These are phyloP conservation scores for Viridothelium virens DNA, from an alignment of 495 filamentous ascomycete genomes.

Conservation along the genomic window DNA sequence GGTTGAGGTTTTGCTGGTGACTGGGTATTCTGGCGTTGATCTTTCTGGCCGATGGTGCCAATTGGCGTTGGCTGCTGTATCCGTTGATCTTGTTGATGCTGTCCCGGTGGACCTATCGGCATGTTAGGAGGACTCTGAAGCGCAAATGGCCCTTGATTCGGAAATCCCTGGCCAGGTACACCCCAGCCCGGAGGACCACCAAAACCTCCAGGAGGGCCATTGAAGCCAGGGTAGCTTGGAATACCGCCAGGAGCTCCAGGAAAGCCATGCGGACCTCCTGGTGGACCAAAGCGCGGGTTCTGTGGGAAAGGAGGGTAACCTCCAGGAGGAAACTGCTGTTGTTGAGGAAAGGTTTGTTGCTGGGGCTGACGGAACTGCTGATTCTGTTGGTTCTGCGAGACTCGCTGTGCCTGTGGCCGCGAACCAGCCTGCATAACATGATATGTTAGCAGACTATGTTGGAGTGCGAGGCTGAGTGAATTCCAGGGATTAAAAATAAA, in stretches of 20 bases:
- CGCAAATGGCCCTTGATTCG: constrained; percentile 32
- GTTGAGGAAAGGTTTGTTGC: constrained; percentile 32
- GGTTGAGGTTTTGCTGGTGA: constrained; percentile 14
- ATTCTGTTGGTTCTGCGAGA: constrained; percentile 37
- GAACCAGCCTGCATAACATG: constrained; percentile 32
- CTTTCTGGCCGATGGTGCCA: constrained; percentile 17
- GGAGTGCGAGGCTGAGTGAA: background rate
- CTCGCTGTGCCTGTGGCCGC: constrained; percentile 33
- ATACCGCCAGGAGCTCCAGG: constrained; percentile 47
- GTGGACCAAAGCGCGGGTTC: constrained; percentile 35
- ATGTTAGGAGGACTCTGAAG: constrained; percentile 24
- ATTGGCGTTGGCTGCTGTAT: constrained; percentile 41
- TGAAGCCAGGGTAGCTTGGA: constrained; percentile 47
- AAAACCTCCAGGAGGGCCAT: constrained; percentile 34
- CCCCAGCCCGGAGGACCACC: constrained; percentile 70
- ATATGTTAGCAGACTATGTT: constrained; percentile 1
- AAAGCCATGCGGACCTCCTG: constrained; percentile 52
- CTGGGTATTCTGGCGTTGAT: background rate
- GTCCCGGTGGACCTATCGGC: constrained; percentile 40
- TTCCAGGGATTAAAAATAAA: background rate
- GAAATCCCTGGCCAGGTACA: constrained; percentile 70
- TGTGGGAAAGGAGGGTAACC: constrained; percentile 36
- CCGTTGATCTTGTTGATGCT: constrained; percentile 45
- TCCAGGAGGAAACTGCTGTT: constrained; percentile 35
- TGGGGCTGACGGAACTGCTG: constrained; percentile 29